Percentiles rank a stretch among this genome's conserved stretches.
Conservation (phyloP, 2,329 filamentous ascomycete genomes). For the Talaromyces albobiverticillius region DNA sequence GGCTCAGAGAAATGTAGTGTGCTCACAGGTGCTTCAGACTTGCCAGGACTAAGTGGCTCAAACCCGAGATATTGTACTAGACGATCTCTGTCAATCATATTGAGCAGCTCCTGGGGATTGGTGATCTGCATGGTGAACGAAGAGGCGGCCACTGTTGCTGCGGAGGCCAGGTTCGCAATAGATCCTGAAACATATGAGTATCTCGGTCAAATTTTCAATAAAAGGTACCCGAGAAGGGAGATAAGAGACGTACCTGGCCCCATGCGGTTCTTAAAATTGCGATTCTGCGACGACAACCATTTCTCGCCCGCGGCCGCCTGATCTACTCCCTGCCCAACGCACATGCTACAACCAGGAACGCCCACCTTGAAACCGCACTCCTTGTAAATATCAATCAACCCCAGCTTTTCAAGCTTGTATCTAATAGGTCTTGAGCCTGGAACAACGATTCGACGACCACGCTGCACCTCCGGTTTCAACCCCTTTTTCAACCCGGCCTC, state of each 20-base stretch:
- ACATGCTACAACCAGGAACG: constrained; percentile 44
- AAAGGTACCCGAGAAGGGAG: too few species aligned
- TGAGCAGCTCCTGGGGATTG: constrained; percentile 31
- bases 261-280: constrained; percentile 48
- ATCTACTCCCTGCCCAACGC: constrained; percentile 43
- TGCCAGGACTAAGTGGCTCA: neutral
- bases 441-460: constrained; percentile 40
- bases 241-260: constrained; percentile 32
- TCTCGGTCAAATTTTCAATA: too few species aligned
- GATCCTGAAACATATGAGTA: too few species aligned
- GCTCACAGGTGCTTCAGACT: neutral
- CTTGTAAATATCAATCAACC: constrained; percentile 37
- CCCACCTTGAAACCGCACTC: constrained; percentile 41
- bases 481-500: constrained; percentile 32
- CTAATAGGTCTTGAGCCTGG: constrained; percentile 41
- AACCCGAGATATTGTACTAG: neutral
- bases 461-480: constrained; percentile 23
- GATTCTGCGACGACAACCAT: constrained; percentile 46
- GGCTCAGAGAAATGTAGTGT: constrained; percentile 1
- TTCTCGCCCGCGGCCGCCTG: constrained; percentile 39
- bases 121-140: constrained; percentile 45
- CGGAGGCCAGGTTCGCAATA: constrained; percentile 46
- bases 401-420: constrained; percentile 32
- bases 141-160: constrained; percentile 47
- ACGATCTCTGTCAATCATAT: constrained; percentile 26